These are phyloP conservation scores for Termitomyces sp. DNA, from an alignment of 768 basidiomycete species.

Conservation along the genomic window DNA sequence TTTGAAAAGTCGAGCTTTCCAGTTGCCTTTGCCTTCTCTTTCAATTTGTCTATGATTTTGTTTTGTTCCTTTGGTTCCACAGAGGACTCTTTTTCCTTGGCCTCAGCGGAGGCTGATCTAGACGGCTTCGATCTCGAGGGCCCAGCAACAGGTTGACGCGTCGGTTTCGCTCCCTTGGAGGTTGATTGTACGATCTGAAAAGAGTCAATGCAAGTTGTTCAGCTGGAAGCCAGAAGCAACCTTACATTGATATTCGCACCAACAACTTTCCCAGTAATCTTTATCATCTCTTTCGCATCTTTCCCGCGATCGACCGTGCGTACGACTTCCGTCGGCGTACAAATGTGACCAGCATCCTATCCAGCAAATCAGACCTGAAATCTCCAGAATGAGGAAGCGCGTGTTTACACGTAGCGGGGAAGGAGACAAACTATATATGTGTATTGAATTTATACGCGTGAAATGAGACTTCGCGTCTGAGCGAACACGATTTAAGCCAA, in stretches of 20 bases:
- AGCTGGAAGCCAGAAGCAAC: not conserved
- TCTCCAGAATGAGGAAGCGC: not conserved
- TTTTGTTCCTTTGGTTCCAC: slow-evolving; percentile 9
- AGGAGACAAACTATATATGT: slow-evolving; percentile 71
- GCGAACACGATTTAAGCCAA: not conserved
- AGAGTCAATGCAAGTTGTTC: not conserved
- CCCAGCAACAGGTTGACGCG: slow-evolving; percentile 35
- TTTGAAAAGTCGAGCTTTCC: slow-evolving; percentile 18
- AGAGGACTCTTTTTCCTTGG: slow-evolving; percentile 7
- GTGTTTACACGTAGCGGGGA: slow-evolving; percentile 51
- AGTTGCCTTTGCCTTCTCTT: slow-evolving; percentile 12
- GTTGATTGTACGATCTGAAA: slow-evolving; percentile 5
- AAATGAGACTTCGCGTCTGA: slow-evolving; percentile 53
- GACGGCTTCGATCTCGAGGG: slow-evolving; percentile 31
- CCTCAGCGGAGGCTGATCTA: slow-evolving; percentile 14
- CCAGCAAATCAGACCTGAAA: not conserved
- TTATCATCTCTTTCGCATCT: slow-evolving; percentile 34
- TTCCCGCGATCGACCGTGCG: slow-evolving; percentile 32
- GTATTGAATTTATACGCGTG: slow-evolving; percentile 43
- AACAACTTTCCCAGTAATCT: slow-evolving; percentile 42
- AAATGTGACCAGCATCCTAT: slow-evolving; percentile 43
- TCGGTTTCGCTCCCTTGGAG: slow-evolving; percentile 13
- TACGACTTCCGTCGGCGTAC: slow-evolving; percentile 31
- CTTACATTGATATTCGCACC: slow-evolving; percentile 40
- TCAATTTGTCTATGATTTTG: slow-evolving; percentile 7